A percentile compares a stretch with the other conserved stretches of the same genome.
These are phyloP conservation scores for Ophidiomyces ophidiicola DNA, from an alignment of 2,329 filamentous ascomycete genomes.

Conservation along the genomic window DNA sequence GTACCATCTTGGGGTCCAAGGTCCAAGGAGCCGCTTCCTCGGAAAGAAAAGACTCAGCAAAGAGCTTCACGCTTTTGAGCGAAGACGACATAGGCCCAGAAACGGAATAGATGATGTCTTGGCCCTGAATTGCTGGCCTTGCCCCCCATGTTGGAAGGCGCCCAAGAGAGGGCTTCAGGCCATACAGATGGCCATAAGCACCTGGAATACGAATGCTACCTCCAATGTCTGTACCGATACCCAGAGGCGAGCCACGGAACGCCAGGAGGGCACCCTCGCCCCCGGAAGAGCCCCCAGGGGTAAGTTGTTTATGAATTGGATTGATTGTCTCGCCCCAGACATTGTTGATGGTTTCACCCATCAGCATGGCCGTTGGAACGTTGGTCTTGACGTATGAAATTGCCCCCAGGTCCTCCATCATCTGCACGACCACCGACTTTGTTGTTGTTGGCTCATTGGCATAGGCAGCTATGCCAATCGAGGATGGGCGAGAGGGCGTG, in stretches of 20 bases:
- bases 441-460: slow-evolving; percentile 41
- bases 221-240: slow-evolving; percentile 44
- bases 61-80: slow-evolving; percentile 42
- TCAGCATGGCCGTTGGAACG: slow-evolving; percentile 23
- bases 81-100: slow-evolving; percentile 52
- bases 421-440: slow-evolving; percentile 37
- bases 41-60: slow-evolving; percentile 45
- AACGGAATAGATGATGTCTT: slow-evolving; percentile 50
- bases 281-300: slow-evolving; percentile 46
- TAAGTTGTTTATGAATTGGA: slow-evolving; percentile 44
- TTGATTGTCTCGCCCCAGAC: slow-evolving; percentile 48
- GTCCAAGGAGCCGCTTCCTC: slow-evolving; percentile 47
- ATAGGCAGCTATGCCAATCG: slow-evolving; percentile 11
- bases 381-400: slow-evolving; percentile 45
- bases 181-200: slow-evolving; percentile 47
- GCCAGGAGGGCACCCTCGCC: slow-evolving; percentile 47
- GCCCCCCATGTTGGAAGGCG: slow-evolving; percentile 46
- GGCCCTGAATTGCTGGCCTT: slow-evolving; percentile 53
- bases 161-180: slow-evolving; percentile 43
- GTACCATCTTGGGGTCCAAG: slow-evolving; percentile 51
- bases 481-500: slow-evolving; percentile 18
- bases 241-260: slow-evolving; percentile 42
- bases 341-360: slow-evolving; percentile 49
- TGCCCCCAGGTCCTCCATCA: slow-evolving; percentile 43
- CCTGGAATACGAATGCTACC: slow-evolving; percentile 48